Evolutionary conservation across 352 stramenopile genomes (phyloP).

Genomic region (Elongisporangium senticosum): DNA sequence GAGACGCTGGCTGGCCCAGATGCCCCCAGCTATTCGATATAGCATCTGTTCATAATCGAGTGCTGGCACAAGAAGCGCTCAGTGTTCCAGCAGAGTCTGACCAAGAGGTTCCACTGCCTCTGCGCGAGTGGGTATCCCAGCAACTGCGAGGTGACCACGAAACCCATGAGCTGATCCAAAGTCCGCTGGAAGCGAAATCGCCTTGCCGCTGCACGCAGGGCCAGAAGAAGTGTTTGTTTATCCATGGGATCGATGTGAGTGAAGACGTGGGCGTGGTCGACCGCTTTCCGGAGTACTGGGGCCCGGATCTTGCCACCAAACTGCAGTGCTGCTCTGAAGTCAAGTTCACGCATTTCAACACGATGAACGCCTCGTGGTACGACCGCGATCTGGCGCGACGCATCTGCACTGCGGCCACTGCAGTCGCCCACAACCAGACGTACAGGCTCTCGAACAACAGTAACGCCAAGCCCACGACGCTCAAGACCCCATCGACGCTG

Average conservation of each 20-base stretch:
- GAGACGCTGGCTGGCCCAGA: neutral
- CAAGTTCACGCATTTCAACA: slow-evolving; percentile 29
- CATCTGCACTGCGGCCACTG: slow-evolving; percentile 15
- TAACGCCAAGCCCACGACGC: neutral
- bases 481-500: neutral
- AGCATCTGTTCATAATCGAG: neutral
- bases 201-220: neutral
- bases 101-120: slow-evolving; percentile 15
- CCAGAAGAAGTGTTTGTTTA: slow-evolving; percentile 32
- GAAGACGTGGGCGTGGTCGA: slow-evolving; percentile 16
- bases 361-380: slow-evolving; percentile 22
- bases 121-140: slow-evolving; percentile 27
- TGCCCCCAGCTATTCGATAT: neutral
- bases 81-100: neutral
- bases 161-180: neutral
- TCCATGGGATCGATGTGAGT: slow-evolving; percentile 34
- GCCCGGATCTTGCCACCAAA: slow-evolving; percentile 5
- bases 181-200: neutral
- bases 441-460: slow-evolving; percentile 11
- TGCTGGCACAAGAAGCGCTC: neutral
- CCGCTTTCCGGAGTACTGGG: slow-evolving; percentile 21
- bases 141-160: slow-evolving; percentile 3
- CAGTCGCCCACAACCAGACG: slow-evolving; percentile 7
- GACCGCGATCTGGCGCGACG: slow-evolving; percentile 12
- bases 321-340: slow-evolving; percentile 21